phyloP scores from a whole-genome alignment of 23 red algal genomes.

The Porphyridium purpureum region DNA sequence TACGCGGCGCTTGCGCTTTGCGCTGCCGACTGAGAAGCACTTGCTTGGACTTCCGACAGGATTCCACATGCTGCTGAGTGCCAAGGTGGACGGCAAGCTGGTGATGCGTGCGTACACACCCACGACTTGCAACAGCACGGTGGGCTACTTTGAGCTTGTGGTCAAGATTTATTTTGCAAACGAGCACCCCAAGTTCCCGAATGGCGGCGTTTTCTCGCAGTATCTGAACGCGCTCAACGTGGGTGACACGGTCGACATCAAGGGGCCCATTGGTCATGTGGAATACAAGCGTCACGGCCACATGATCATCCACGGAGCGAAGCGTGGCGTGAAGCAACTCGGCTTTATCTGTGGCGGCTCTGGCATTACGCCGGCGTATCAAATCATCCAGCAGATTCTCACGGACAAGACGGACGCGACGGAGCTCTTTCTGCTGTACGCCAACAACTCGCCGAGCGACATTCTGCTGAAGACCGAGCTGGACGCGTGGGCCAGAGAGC shows the following conservation, averaged over 20 bases:
- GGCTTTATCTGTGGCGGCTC: conserved; percentile 79
- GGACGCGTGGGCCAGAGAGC: conserved; percentile 28
- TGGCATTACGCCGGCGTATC: conserved; percentile 88
- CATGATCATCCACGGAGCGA: too few relatives aligned
- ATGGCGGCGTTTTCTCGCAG: conserved; percentile 52
- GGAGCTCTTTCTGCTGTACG: conserved; percentile 38
- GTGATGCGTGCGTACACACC: conserved; percentile 67
- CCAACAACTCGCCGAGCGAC: conserved; percentile 46
- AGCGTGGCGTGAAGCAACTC: too few relatives aligned
- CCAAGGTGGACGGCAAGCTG: conserved; percentile 19
- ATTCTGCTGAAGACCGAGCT: conserved; percentile 51
- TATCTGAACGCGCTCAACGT: conserved; percentile 36
- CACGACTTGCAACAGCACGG: conserved; percentile 11
- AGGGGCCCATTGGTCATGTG: conserved; percentile 62
- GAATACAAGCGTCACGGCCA: conserved; percentile 16
- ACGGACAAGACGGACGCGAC: conserved; percentile 32
- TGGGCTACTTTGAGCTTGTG: conserved; percentile 58
- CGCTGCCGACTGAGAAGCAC: conserved; percentile 2
- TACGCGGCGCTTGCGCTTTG: conserved; percentile 61
- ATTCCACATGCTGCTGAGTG: conserved; percentile 36
- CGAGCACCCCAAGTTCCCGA: conserved; percentile 52
- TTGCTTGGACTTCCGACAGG: conserved; percentile 49
- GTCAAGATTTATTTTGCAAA: conserved; percentile 68
- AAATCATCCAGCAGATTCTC: conserved; percentile 36
- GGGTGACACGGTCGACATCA: conserved; percentile 39